Evolutionary conservation across 139 green algal species (phyloP), one percentile per base, ranked within the genome.

Genomic region (Chlorella sp.): DNA sequence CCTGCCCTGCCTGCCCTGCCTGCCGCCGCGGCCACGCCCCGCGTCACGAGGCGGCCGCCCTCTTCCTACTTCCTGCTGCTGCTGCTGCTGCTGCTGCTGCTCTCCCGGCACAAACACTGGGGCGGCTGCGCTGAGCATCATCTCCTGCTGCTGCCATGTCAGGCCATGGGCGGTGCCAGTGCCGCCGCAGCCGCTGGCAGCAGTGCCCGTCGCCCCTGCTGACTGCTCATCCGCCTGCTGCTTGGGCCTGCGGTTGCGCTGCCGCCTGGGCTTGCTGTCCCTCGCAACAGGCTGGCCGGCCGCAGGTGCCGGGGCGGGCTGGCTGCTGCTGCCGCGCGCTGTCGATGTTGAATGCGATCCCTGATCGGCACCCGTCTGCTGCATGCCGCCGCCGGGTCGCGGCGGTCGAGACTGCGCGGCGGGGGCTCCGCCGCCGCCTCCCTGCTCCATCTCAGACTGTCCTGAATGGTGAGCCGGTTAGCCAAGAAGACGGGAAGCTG

Each of bases 91-190:
- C 48, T 87, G 75, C 44, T 48, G 73, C 1, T 40, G 68, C 14
- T 26, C 67, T 7, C 36, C 72, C 26, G 72, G 72, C 28, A 60
- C 16, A 46, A 78, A 78, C 30, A 44, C 41, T 28, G 72, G 24
- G 24, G 36, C 26, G 7, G 38, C 58, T 30, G 76, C 36, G 13
- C 20, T 51, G 17, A 24, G 51, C 1, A 81, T 22, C 19, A 82
- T 38, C 54, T 82, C n/a, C 76, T 82, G 51, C 76, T 82, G 76
- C 54, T 82, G 76, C 76, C 76, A 82, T 26, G 76, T 82, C 3
- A 82, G 54, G 34, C 72, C 43, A 20, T 20, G 51, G 24, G 51
- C 51, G 51, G 51, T 60, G 43, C 43, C 43, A 9, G 24, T 22
- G 36, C 36, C n/a, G 48, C 6, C 48, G 73, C 5, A 43, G 46